Evolutionary conservation across 768 basidiomycete genomes (phyloP).

Genomic region (Daedaleopsis nitida): DNA sequence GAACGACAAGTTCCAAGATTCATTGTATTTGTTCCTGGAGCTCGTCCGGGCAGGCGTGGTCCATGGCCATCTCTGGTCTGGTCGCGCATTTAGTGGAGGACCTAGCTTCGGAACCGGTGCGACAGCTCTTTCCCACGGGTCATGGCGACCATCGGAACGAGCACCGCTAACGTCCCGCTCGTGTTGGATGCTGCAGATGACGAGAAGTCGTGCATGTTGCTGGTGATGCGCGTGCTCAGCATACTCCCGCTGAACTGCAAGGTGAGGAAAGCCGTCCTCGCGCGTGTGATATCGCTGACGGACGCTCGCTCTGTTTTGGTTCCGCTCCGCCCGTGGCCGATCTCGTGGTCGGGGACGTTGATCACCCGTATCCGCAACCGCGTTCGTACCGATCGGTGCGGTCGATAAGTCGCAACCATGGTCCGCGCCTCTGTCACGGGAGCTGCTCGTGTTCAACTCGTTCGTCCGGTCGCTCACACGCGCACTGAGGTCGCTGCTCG

Average conservation of each 20-base stretch:
- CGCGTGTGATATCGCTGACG: slow-evolving; percentile 4
- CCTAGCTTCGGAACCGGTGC: slow-evolving; percentile 91
- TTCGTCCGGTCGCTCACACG: slow-evolving; percentile 92
- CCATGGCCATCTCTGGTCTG: slow-evolving; percentile 91
- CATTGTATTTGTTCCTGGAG: slow-evolving; percentile 93
- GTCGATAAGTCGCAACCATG: slow-evolving; percentile 75
- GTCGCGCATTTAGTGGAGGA: slow-evolving; percentile 87
- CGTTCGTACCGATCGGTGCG: background rate
- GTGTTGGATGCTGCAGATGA: slow-evolving; percentile 59
- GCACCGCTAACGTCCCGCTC: slow-evolving; percentile 24
- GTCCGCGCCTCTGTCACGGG: slow-evolving; percentile 95
- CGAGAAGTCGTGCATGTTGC: slow-evolving; percentile 90
- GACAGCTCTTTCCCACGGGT: slow-evolving; percentile 33
- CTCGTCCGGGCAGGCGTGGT: slow-evolving; percentile 95
- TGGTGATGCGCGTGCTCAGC: slow-evolving; percentile 96
- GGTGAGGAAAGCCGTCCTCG: slow-evolving; percentile 39
- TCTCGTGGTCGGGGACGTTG: slow-evolving; percentile 3
- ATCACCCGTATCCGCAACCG: slow-evolving; percentile 8
- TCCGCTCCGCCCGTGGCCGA: slow-evolving; percentile 7
- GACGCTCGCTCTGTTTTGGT: slow-evolving; percentile 3
- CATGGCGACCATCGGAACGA: slow-evolving; percentile 21
- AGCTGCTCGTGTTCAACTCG: slow-evolving; percentile 97
- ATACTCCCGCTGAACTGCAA: slow-evolving; percentile 95
- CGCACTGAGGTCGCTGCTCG: slow-evolving; percentile 85
- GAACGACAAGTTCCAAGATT: slow-evolving; percentile 99